These are phyloP conservation scores for Penicillium parvum DNA, from an alignment of 495 filamentous ascomycete species.

Conservation along the genomic window DNA sequence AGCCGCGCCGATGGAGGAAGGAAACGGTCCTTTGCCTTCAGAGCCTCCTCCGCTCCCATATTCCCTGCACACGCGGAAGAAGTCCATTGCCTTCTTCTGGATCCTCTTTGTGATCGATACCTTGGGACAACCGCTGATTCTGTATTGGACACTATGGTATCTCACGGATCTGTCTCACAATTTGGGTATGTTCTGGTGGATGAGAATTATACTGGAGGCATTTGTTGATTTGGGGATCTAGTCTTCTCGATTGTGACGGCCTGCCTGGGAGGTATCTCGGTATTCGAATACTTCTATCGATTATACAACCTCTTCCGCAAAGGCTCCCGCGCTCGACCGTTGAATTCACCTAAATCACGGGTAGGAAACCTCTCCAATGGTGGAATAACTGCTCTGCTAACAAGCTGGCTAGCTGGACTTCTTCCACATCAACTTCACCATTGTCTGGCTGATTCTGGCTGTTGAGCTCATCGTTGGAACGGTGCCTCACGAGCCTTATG, in stretches of 20 bases:
- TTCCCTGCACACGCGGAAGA: slow-evolving; percentile 49
- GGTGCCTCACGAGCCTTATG: too few relatives aligned
- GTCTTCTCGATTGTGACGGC: slow-evolving; percentile 58
- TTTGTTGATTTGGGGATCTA: slow-evolving; percentile 13
- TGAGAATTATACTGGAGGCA: neutral
- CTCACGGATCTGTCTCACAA: slow-evolving; percentile 51
- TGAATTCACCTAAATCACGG: slow-evolving; percentile 50
- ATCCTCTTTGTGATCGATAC: slow-evolving; percentile 51
- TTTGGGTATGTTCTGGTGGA: slow-evolving; percentile 35
- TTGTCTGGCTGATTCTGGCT: slow-evolving; percentile 46
- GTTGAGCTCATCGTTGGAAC: slow-evolving; percentile 53
- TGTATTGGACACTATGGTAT: slow-evolving; percentile 58
- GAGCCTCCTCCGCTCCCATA: slow-evolving; percentile 55
- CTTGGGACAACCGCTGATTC: slow-evolving; percentile 48
- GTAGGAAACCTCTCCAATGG: slow-evolving; percentile 20
- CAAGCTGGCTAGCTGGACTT: slow-evolving; percentile 47
- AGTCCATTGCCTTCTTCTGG: slow-evolving; percentile 56
- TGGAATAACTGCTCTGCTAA: slow-evolving; percentile 2
- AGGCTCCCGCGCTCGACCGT: slow-evolving; percentile 46
- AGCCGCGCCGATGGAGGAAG: slow-evolving; percentile 37
- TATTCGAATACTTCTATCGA: slow-evolving; percentile 54
- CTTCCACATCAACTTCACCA: slow-evolving; percentile 59
- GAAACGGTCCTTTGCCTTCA: slow-evolving; percentile 14
- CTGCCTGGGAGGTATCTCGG: slow-evolving; percentile 52
- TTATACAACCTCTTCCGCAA: slow-evolving; percentile 43